These are phyloP conservation scores for Brettanomyces naardenensis DNA, from an alignment of 805 yeast genomes.

Conservation along the genomic window DNA sequence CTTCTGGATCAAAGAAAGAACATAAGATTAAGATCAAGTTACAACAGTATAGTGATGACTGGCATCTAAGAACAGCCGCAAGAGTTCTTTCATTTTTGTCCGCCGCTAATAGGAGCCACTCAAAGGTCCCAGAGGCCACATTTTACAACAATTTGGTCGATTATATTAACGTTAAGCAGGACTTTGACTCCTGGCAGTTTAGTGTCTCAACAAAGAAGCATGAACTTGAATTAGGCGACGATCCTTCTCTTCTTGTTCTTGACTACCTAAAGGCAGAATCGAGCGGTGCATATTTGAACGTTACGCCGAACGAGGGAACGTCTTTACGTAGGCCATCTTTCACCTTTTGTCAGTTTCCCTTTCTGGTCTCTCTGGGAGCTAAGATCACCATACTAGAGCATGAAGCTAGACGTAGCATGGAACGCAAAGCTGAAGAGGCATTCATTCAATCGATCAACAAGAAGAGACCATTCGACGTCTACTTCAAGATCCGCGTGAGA, in stretches of 20 bases:
- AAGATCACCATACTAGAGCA: conserved; percentile 76
- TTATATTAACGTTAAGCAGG: conserved; percentile 65
- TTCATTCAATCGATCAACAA: conserved; percentile 62
- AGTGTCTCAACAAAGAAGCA: conserved; percentile 20
- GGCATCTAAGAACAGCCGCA: conserved; percentile 72
- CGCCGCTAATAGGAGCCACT: conserved; percentile 37
- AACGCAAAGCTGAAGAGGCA: conserved; percentile 81
- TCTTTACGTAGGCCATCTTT: conserved; percentile 24
- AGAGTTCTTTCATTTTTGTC: conserved; percentile 47
- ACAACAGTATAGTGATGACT: conserved; percentile 65
- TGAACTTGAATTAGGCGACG: conserved; percentile 7
- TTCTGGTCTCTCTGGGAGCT: conserved; percentile 70
- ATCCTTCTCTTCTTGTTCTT: conserved; percentile 31
- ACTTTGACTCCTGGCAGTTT: conserved; percentile 79
- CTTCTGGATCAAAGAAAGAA: conserved; percentile 11
- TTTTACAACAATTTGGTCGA: conserved; percentile 83
- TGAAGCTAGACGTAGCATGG: conserved; percentile 78
- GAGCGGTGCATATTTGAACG: conserved; percentile 27
- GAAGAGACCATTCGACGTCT: conserved; percentile 54
- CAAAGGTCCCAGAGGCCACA: conserved; percentile 29
- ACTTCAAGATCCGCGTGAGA: conserved; percentile 61
- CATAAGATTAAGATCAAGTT: conserved; percentile 33
- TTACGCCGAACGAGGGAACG: conserved; percentile 20
- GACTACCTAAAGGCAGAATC: conserved; percentile 35
- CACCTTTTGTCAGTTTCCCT: conserved; percentile 79